Percentiles rank a stretch among this genome's conserved stretches.
Evolutionary conservation across 2,329 filamentous ascomycete genomes (phyloP).

Genomic region (Claviceps pazoutovae): DNA sequence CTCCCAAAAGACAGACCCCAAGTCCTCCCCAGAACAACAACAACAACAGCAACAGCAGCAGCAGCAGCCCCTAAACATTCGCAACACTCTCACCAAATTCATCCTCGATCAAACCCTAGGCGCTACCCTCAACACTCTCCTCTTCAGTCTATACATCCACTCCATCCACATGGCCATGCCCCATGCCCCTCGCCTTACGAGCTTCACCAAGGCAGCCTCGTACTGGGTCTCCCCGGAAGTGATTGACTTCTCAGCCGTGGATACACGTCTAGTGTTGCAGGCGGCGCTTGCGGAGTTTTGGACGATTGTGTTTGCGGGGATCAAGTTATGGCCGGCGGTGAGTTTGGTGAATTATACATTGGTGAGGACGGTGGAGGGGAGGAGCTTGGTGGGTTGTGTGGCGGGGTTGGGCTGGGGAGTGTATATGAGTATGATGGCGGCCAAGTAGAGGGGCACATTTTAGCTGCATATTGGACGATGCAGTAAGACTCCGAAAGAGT

Average conservation of each 20-base stretch:
- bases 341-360: conserved; percentile 55
- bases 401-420: conserved; percentile 64
- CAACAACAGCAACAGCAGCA: neutral
- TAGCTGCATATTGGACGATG: neutral
- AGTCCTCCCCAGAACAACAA: neutral
- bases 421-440: conserved; percentile 53
- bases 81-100: conserved; percentile 55
- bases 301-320: conserved; percentile 52
- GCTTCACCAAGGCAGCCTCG: conserved; percentile 19
- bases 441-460: conserved; percentile 2
- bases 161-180: conserved; percentile 38
- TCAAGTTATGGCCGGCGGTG: conserved; percentile 56
- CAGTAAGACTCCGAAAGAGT: neutral
- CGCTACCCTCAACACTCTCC: conserved; percentile 48
- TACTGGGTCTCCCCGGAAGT: conserved; percentile 25
- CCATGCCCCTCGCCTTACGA: conserved; percentile 23
- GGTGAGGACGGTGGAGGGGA: conserved; percentile 54
- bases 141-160: conserved; percentile 47
- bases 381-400: conserved; percentile 56
- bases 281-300: conserved; percentile 42
- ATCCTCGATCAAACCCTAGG: conserved; percentile 55
- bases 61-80: conserved; percentile 32
- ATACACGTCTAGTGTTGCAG: conserved; percentile 29
- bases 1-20: conserved; percentile 12
- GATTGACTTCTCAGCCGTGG: conserved; percentile 31